phyloP scores from a whole-genome alignment of 2,329 filamentous ascomycete species.

The Diaporthe sp. region DNA sequence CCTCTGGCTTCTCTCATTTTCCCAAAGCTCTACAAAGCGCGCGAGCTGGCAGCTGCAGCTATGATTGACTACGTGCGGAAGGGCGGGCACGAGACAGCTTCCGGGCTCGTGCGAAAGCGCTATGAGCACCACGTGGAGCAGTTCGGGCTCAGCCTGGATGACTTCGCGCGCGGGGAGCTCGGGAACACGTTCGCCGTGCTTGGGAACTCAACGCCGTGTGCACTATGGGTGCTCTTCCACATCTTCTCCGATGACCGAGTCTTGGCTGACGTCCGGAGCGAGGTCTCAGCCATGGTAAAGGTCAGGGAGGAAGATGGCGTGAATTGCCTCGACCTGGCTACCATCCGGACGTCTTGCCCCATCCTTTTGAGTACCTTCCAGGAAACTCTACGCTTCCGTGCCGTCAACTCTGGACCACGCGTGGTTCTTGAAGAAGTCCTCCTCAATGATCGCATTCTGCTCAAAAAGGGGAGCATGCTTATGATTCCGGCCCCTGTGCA shows the following conservation, averaged over 20 bases:
- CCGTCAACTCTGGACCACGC: conserved; percentile 44
- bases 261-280: conserved; percentile 44
- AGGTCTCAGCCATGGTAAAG: conserved; percentile 29
- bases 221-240: conserved; percentile 47
- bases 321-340: conserved; percentile 44
- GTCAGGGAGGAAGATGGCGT: conserved; percentile 15
- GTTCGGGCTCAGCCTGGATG: conserved; percentile 43
- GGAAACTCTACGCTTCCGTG: conserved; percentile 47
- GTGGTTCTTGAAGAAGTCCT: conserved; percentile 46
- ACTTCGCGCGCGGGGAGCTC: conserved; percentile 47
- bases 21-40: background rate
- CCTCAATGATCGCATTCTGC: conserved; percentile 40
- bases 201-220: conserved; percentile 45
- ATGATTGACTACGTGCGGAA: conserved; percentile 44
- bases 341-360: conserved; percentile 45
- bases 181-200: conserved; percentile 48
- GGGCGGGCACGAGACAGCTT: conserved; percentile 45
- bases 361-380: conserved; percentile 49
- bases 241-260: conserved; percentile 45
- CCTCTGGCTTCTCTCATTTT: background rate
- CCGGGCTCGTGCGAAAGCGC: conserved; percentile 45
- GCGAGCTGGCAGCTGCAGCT: conserved; percentile 1
- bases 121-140: conserved; percentile 45
- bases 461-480: conserved; percentile 44
- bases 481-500: conserved; percentile 44